Percentiles rank a stretch among this genome's conserved stretches.
phyloP scores from a whole-genome alignment of 768 basidiomycete species.

The Collybia nuda region DNA sequence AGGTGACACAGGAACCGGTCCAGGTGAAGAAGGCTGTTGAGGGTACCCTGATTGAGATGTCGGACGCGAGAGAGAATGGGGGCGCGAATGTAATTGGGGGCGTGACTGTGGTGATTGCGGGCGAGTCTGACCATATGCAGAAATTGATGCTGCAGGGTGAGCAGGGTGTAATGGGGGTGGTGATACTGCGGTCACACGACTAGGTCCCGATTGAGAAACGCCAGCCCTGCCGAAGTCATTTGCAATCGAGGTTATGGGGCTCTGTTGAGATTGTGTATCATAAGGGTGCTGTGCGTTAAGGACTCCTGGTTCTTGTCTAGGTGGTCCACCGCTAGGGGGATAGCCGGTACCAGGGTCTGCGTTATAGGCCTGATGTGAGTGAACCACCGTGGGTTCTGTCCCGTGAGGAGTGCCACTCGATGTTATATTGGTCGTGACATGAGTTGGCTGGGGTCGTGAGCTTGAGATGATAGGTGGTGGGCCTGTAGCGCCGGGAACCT shows the following conservation, averaged over 20 bases:
- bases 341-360: not conserved
- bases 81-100: constrained; percentile 7
- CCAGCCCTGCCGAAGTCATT: constrained; percentile 37
- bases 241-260: constrained; percentile 29
- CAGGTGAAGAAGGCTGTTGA: constrained; percentile 4
- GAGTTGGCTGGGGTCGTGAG: constrained; percentile 12
- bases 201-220: constrained; percentile 23
- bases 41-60: constrained; percentile 8
- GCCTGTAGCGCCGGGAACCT: constrained; percentile 1
- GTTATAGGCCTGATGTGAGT: constrained; percentile 7
- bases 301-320: not conserved
- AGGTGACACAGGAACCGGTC: not conserved
- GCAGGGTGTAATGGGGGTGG: constrained; percentile 35
- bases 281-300: not conserved
- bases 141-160: constrained; percentile 20
- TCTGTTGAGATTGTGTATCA: constrained; percentile 11
- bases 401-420: too few relatives aligned
- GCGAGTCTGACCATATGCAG: constrained; percentile 5
- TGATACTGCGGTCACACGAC: constrained; percentile 11
- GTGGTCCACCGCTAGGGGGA: not conserved
- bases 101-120: constrained; percentile 7
- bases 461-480: constrained; percentile 5
- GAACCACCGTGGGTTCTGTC: not conserved
- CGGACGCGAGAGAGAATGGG: constrained; percentile 4
- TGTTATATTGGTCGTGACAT: constrained; percentile 9